Evolutionary conservation across 2,329 filamentous ascomycete species (phyloP), one percentile per base, ranked within the genome.

Genomic region (Fusarium succisae): DNA sequence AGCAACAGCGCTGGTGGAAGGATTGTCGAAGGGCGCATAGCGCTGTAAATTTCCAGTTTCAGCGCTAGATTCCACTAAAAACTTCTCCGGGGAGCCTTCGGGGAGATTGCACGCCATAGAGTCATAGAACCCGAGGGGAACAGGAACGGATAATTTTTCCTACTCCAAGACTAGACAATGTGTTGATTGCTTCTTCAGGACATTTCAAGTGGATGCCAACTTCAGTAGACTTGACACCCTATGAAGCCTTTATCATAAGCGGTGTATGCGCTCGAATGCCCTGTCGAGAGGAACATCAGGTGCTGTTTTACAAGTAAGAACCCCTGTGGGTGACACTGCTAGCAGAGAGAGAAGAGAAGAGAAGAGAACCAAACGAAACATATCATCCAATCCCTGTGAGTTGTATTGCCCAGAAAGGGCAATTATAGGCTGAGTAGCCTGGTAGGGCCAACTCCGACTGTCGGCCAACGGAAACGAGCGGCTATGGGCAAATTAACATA

Each of bases 401-500:
- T 53, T 73, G 69, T 69, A 56, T 47, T 73, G 44, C 62, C 71
- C 53, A 55, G 48, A 71, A 74, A 18, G 32, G 50, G 58, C 26
- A 58, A 57, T 60, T 37, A 57, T 69, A 59, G 63, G 51, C 43
- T 55, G 38, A 68, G 35, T 30, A n/a, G 32, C 38, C 26, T 53
- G 32, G 51, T 10, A 50, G 37, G 38, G 35, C 43, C 56, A 65
- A 37, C 47, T 69, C 72, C 74, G 62, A 64, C 35, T 70, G 73
- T 78, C 73, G 76, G 73, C 71, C 74, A 69, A 76, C 75, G 74
- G 72, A 66, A 57, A 63, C 60, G 58, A 70, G 59, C 66, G 50
- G 56, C 44, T 7, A 66, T 70, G 51, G 30, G 30, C 44, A 45
- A 70, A 59, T 44, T 47, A 72, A 74, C 71, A 43, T 74, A 72